These are phyloP conservation scores for Daldinia childiae DNA, from an alignment of 495 filamentous ascomycete genomes.

Conservation along the genomic window DNA sequence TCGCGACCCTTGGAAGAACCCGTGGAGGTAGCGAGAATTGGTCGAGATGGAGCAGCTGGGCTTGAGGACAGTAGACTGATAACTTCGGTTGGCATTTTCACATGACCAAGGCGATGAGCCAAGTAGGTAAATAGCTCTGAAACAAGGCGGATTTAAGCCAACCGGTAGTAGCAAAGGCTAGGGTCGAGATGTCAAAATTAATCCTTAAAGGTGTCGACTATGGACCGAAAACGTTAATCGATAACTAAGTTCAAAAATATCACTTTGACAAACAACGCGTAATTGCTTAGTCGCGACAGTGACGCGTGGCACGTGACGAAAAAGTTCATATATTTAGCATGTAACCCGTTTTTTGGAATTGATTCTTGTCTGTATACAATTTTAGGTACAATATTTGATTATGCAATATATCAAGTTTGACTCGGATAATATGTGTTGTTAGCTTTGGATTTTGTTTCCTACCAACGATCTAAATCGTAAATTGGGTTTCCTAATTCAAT, in stretches of 20 bases:
- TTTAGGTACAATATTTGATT: background rate
- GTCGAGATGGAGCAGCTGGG: slow-evolving; percentile 25
- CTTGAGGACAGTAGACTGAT: slow-evolving; percentile 53
- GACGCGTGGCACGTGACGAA: slow-evolving; percentile 33
- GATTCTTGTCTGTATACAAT: background rate
- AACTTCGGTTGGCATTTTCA: slow-evolving; percentile 52
- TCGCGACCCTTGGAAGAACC: slow-evolving; percentile 7
- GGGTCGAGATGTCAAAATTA: background rate
- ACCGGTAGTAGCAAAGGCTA: background rate
- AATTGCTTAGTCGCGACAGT: slow-evolving; percentile 18
- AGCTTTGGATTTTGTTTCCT: background rate
- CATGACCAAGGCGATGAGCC: slow-evolving; percentile 11
- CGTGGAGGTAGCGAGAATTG: slow-evolving; percentile 11
- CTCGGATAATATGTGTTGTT: background rate
- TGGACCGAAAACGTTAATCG: background rate
- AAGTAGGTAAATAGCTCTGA: background rate
- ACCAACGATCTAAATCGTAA: background rate
- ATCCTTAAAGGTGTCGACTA: background rate
- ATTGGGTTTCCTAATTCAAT: background rate
- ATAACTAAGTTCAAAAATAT: background rate
- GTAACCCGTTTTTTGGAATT: background rate
- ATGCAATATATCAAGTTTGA: background rate
- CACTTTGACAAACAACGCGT: background rate
- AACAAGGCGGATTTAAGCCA: slow-evolving; percentile 1
- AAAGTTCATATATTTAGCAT: background rate